phyloP scores from a whole-genome alignment of 139 green algal genomes.

The Raphidocelis subcapitata region DNA sequence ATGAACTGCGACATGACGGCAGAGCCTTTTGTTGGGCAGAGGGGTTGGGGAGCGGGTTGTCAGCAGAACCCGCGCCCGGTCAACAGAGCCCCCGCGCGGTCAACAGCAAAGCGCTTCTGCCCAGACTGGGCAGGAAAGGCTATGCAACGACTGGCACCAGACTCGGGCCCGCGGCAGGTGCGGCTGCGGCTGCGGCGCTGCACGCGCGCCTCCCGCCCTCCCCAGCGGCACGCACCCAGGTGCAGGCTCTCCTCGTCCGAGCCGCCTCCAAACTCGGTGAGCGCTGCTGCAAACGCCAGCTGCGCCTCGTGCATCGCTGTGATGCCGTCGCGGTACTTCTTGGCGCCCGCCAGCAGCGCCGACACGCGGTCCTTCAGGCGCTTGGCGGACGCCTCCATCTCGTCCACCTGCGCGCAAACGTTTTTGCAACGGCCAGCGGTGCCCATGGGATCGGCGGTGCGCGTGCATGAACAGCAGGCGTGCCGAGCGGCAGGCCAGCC shows the following conservation, averaged over 20 bases:
- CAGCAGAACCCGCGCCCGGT: too few relatives aligned
- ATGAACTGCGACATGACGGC: slow-evolving; percentile 48
- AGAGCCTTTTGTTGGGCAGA: slow-evolving; percentile 8
- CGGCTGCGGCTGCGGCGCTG: too few relatives aligned
- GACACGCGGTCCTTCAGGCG: slow-evolving; percentile 34
- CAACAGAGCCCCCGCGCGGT: too few relatives aligned
- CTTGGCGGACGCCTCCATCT: slow-evolving; percentile 50
- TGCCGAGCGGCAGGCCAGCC: too few relatives aligned
- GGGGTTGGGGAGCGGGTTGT: too few relatives aligned
- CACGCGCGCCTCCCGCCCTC: not conserved
- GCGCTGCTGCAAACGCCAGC: slow-evolving; percentile 37
- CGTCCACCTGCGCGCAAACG: slow-evolving; percentile 25
- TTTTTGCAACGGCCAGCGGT: too few relatives aligned
- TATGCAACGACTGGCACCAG: too few relatives aligned
- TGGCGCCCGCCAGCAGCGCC: slow-evolving; percentile 39
- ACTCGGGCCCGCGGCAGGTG: too few relatives aligned
- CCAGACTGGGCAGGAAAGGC: too few relatives aligned
- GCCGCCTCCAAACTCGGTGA: slow-evolving; percentile 47
- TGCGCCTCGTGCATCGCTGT: slow-evolving; percentile 32
- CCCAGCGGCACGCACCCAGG: slow-evolving; percentile 21
- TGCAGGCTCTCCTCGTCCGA: slow-evolving; percentile 49
- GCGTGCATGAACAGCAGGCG: too few relatives aligned
- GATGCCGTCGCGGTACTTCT: slow-evolving; percentile 52
- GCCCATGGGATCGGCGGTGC: too few relatives aligned
- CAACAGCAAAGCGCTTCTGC: too few relatives aligned